phyloP scores from a whole-genome alignment of 441 rosid species.

The Macaranga tanarius region DNA sequence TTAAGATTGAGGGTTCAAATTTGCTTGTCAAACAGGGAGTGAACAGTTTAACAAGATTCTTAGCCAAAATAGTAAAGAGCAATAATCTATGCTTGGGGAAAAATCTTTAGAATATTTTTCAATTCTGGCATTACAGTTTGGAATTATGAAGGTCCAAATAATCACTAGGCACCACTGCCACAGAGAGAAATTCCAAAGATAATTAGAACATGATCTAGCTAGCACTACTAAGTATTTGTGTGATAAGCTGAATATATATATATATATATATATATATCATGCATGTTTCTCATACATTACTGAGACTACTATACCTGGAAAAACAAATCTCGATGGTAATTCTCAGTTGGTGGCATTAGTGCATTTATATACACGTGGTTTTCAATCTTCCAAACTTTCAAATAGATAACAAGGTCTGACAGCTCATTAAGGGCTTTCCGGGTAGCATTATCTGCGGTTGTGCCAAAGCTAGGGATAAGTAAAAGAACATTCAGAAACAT shows the following conservation, averaged over 20 bases:
- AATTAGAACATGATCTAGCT: background rate
- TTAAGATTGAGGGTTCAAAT: no score
- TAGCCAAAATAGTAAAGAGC: background rate
- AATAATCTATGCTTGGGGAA: no score
- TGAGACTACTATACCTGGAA: constrained; percentile 65
- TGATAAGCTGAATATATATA: background rate
- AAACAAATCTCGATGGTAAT: constrained; percentile 75
- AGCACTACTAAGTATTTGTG: background rate
- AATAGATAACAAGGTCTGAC: constrained; percentile 67
- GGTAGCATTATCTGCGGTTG: constrained; percentile 62
- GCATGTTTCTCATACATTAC: background rate
- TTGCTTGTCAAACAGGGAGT: background rate
- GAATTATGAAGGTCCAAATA: no score
- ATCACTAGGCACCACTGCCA: no score
- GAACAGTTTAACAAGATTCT: background rate
- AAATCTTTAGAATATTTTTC: no score
- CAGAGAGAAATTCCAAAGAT: background rate
- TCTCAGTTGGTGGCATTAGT: constrained; percentile 88
- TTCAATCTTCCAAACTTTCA: constrained; percentile 86
- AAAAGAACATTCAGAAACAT: background rate
- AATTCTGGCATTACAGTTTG: no score
- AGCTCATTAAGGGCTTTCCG: constrained; percentile 90
- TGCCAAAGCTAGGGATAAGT: constrained; percentile 18
- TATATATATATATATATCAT: background rate
- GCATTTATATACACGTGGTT: constrained; percentile 72